phyloP scores from a whole-genome alignment of 2,329 filamentous ascomycete species.

The Cladosporium phlei region DNA sequence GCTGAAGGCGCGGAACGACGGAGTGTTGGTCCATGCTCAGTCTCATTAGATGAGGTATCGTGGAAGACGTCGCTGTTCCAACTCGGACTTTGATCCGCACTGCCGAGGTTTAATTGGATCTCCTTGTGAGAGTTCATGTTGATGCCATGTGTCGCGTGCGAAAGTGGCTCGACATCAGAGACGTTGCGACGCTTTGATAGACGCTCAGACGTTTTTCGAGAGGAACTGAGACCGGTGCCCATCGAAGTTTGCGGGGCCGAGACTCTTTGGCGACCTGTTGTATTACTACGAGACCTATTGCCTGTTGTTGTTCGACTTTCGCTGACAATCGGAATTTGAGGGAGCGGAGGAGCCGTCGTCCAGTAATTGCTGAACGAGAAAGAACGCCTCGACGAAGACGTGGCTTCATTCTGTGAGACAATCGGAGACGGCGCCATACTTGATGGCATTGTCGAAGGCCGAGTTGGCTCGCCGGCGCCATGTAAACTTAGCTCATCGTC shows the following conservation, averaged over 20 bases:
- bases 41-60: background rate
- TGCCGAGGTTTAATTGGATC: constrained; percentile 22
- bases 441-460: constrained; percentile 14
- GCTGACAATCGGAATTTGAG: constrained; percentile 32
- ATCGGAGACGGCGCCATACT: constrained; percentile 27
- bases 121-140: constrained; percentile 17
- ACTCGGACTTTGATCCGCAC: background rate
- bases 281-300: constrained; percentile 27
- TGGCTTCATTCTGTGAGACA: constrained; percentile 11
- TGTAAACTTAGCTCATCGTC: constrained; percentile 23
- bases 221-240: constrained; percentile 35
- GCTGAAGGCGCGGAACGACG: constrained; percentile 19
- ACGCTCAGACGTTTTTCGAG: constrained; percentile 32
- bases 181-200: constrained; percentile 37
- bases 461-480: constrained; percentile 15
- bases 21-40: constrained; percentile 11
- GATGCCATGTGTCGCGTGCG: constrained; percentile 10
- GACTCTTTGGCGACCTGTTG: constrained; percentile 21
- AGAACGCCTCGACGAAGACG: constrained; percentile 37
- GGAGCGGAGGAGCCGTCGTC: too few relatives aligned
- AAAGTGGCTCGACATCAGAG: constrained; percentile 25
- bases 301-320: constrained; percentile 26
- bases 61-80: background rate
- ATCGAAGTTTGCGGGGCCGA: constrained; percentile 34
- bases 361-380: constrained; percentile 49